Conservation (phyloP, 495 filamentous ascomycete genomes). For the Clohesyomyces aquaticus region DNA sequence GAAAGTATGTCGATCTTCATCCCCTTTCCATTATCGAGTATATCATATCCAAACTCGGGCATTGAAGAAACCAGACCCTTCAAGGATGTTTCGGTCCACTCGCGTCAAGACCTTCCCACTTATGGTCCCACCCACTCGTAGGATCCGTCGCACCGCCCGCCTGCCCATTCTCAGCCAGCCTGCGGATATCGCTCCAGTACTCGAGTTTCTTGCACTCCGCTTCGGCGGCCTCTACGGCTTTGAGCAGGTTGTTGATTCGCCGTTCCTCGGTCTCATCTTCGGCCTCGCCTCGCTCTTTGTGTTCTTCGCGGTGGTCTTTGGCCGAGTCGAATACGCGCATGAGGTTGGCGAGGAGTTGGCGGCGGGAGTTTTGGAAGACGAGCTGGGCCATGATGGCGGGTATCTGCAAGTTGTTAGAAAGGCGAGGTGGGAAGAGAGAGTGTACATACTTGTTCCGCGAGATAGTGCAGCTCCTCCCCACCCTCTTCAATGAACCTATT, state of each 20-base stretch:
- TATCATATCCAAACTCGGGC: background rate
- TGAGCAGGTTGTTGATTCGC: slow-evolving; percentile 58
- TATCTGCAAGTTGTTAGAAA: slow-evolving; percentile 55
- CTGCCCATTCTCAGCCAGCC: slow-evolving; percentile 59
- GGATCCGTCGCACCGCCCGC: slow-evolving; percentile 52
- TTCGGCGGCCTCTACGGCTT: slow-evolving; percentile 65
- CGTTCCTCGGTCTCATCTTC: slow-evolving; percentile 42
- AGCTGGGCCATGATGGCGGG: slow-evolving; percentile 83
- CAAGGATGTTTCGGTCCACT: slow-evolving; percentile 35
- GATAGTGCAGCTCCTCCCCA: slow-evolving; percentile 76
- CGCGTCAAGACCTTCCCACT: slow-evolving; percentile 36
- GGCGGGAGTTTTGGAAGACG: slow-evolving; percentile 85
- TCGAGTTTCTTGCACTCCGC: slow-evolving; percentile 68
- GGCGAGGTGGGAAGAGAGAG: background rate
- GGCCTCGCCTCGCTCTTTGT: slow-evolving; percentile 35
- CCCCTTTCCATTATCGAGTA: too few relatives aligned
- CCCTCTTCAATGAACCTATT: slow-evolving; percentile 78
- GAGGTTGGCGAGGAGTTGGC: slow-evolving; percentile 72
- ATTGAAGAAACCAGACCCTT: background rate
- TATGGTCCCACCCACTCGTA: slow-evolving; percentile 31
- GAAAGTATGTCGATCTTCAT: too few relatives aligned
- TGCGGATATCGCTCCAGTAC: slow-evolving; percentile 76
- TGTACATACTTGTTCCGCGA: slow-evolving; percentile 63
- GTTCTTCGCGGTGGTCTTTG: slow-evolving; percentile 44
- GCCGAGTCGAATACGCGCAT: slow-evolving; percentile 62